Percentiles rank a stretch among this genome's conserved stretches.
Conservation (phyloP, 2,329 filamentous ascomycete genomes). For the Colletotrichum euphorbiae region DNA sequence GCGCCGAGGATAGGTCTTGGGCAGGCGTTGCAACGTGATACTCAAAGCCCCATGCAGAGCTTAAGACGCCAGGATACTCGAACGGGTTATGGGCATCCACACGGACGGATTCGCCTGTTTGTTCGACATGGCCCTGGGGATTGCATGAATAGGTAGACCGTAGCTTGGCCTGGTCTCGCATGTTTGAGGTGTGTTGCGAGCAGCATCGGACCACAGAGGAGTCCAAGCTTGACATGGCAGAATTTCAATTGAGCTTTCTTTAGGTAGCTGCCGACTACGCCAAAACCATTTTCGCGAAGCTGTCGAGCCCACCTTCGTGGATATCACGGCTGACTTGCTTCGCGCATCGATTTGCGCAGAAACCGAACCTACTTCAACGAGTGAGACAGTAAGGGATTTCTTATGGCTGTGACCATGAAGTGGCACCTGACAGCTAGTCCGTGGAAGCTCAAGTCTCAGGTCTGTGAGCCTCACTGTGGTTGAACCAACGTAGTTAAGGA, state of each 20-base stretch:
- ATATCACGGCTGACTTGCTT: constrained; percentile 16
- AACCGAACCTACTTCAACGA: constrained; percentile 10
- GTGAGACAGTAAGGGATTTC: constrained; percentile 17
- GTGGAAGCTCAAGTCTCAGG: constrained; percentile 19
- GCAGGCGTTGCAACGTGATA: background rate
- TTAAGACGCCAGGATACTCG: constrained; percentile 13
- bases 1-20: constrained; percentile 13
- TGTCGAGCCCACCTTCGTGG: constrained; percentile 22
- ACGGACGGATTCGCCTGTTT: constrained; percentile 23
- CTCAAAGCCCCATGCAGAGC: constrained; percentile 4
- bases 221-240: constrained; percentile 34
- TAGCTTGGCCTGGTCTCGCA: constrained; percentile 25
- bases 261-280: background rate
- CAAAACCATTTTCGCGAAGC: constrained; percentile 17
- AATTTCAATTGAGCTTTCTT: constrained; percentile 22
- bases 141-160: constrained; percentile 40
- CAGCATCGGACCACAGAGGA: constrained; percentile 36
- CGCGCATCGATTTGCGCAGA: constrained; percentile 19
- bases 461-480: constrained; percentile 16
- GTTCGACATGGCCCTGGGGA: constrained; percentile 16
- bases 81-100: constrained; percentile 12
- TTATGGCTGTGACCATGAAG: background rate
- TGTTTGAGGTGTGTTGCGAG: constrained; percentile 48
- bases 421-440: constrained; percentile 26
- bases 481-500: background rate